A percentile compares a stretch with the other conserved stretches of the same genome.
Evolutionary conservation across 495 filamentous ascomycete genomes (phyloP).

Genomic region (Cercophora scortea): DNA sequence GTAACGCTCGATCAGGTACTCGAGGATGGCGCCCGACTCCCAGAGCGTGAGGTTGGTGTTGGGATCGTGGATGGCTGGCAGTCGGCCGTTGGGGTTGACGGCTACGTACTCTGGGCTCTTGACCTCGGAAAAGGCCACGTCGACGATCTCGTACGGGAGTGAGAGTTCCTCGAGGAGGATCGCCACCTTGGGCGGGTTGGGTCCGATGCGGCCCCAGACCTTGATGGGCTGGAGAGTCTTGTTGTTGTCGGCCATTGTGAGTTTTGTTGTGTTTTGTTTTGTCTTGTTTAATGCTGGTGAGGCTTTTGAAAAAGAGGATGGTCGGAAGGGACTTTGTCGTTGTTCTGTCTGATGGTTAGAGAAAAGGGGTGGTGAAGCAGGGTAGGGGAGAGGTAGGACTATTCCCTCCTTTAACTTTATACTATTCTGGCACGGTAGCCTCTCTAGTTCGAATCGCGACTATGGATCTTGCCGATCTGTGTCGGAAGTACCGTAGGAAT

Average conservation of each 20-base stretch:
- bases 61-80: slow-evolving; percentile 55
- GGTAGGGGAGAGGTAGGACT: too few species aligned
- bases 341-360: too few species aligned
- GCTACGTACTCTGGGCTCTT: slow-evolving; percentile 49
- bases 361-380: too few species aligned
- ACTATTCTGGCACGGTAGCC: too few species aligned
- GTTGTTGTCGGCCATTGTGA: neutral
- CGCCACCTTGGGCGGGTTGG: slow-evolving; percentile 49
- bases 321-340: too few species aligned
- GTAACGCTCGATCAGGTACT: slow-evolving; percentile 67
- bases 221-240: slow-evolving; percentile 27
- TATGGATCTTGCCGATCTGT: too few species aligned
- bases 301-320: too few species aligned
- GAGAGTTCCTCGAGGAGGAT: slow-evolving; percentile 57
- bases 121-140: slow-evolving; percentile 37
- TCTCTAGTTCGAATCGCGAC: too few species aligned
- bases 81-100: slow-evolving; percentile 67
- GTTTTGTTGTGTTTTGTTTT: neutral
- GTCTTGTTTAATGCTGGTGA: too few species aligned
- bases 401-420: too few species aligned
- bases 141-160: slow-evolving; percentile 44
- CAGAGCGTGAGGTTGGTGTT: slow-evolving; percentile 60
- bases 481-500: too few species aligned
- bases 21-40: slow-evolving; percentile 68
- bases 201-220: slow-evolving; percentile 26